Percentiles rank a stretch among this genome's conserved stretches.
Conservation (phyloP, 2,329 filamentous ascomycete species). For the Neonectria sp. region DNA sequence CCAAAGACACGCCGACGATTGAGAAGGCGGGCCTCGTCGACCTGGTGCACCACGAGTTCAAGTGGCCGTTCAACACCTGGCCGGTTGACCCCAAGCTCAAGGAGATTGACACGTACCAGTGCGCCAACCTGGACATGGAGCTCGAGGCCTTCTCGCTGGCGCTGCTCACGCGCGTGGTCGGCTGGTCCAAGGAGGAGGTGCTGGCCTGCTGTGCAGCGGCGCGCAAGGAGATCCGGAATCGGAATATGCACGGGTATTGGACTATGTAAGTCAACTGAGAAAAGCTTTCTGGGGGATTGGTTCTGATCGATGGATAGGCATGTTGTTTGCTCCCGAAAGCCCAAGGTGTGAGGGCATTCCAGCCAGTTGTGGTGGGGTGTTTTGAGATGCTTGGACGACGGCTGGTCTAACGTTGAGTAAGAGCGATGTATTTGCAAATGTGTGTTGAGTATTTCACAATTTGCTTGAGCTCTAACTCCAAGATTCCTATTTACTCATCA, state of each 20-base stretch:
- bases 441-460: not conserved
- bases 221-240: slow-evolving; percentile 45
- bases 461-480: no score
- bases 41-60: slow-evolving; percentile 61
- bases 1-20: slow-evolving; percentile 51
- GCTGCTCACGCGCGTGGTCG: slow-evolving; percentile 44
- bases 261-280: slow-evolving; percentile 35
- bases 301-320: slow-evolving; percentile 26
- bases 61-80: slow-evolving; percentile 65
- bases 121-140: slow-evolving; percentile 43
- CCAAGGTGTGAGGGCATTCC: slow-evolving; percentile 1
- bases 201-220: slow-evolving; percentile 42
- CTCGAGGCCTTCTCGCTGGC: slow-evolving; percentile 49
- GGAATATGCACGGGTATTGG: slow-evolving; percentile 48
- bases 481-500: not conserved
- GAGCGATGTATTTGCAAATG: not conserved
- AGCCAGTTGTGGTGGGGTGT: not conserved
- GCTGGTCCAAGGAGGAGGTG: slow-evolving; percentile 47
- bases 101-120: slow-evolving; percentile 57
- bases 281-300: accelerated
- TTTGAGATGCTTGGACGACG: not conserved
- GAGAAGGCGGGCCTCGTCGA: slow-evolving; percentile 66
- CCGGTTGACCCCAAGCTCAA: slow-evolving; percentile 63
- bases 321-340: slow-evolving; percentile 32
- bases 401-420: not conserved